Evolutionary conservation across 1,284 basidiomycete species (phyloP).

Genomic region (Marasmius fiardii): DNA sequence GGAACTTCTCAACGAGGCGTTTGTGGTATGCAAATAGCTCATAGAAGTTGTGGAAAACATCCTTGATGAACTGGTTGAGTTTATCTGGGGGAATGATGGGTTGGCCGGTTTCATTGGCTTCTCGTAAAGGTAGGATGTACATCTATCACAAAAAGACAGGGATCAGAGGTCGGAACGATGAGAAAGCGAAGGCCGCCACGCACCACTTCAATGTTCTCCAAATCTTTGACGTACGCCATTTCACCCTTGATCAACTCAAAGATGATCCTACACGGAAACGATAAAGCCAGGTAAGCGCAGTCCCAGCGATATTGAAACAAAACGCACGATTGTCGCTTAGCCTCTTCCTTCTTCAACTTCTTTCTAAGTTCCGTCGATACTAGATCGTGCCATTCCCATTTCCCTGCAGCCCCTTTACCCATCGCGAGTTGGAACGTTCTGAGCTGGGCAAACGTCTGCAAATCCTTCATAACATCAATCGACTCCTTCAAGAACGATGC

Average conservation of each 20-base stretch:
- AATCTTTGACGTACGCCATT: conserved; percentile 91
- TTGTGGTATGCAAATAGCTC: conserved; percentile 77
- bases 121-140: conserved; percentile 72
- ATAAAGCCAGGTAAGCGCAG: conserved; percentile 3
- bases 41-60: conserved; percentile 89
- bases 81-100: conserved; percentile 74
- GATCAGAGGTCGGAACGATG: conserved; percentile 2
- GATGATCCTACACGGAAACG: conserved; percentile 59
- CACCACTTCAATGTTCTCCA: conserved; percentile 84
- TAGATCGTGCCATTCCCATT: conserved; percentile 87
- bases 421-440: conserved; percentile 85
- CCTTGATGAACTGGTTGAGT: conserved; percentile 77
- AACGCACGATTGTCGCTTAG: conserved; percentile 86
- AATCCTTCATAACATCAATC: conserved; percentile 71
- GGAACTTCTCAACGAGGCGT: conserved; percentile 76
- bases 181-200: conserved; percentile 22
- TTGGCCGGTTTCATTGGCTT: conserved; percentile 70
- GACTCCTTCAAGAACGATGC: conserved; percentile 75
- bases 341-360: conserved; percentile 71
- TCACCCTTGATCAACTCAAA: conserved; percentile 96
- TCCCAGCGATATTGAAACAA: not conserved
- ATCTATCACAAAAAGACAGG: conserved; percentile 41
- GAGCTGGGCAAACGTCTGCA: conserved; percentile 75
- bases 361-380: conserved; percentile 69
- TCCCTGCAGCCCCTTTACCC: conserved; percentile 69